These are phyloP conservation scores for Anisodus tanguticus DNA, from an alignment of 257 asterid genomes.

Conservation along the genomic window DNA sequence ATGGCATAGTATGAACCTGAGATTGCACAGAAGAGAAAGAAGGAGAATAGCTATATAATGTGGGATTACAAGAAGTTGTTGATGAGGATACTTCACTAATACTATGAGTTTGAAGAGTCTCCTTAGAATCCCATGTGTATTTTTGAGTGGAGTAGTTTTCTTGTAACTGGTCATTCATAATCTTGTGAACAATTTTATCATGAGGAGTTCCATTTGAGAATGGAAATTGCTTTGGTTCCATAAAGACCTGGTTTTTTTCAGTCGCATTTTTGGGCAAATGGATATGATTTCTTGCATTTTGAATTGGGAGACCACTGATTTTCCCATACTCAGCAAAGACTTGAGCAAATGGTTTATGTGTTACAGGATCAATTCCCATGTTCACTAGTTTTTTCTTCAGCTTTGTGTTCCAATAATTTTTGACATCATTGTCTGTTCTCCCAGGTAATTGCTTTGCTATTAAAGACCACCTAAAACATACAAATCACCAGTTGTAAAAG, in stretches of 20 bases:
- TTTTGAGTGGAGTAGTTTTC: not conserved
- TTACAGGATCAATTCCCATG: conserved; percentile 93
- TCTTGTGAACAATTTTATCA: conserved; percentile 20
- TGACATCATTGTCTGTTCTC: conserved; percentile 94
- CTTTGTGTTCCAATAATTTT: conserved; percentile 97
- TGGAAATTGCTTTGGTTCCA: conserved; percentile 30
- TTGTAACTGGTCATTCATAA: conserved; percentile 34
- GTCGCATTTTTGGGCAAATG: conserved; percentile 37
- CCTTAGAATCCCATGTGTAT: conserved; percentile 35
- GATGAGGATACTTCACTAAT: conserved; percentile 48
- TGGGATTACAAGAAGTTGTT: conserved; percentile 44
- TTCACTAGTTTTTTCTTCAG: conserved; percentile 83
- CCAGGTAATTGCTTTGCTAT: conserved; percentile 85
- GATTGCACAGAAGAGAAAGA: conserved; percentile 45
- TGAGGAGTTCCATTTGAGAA: conserved; percentile 30
- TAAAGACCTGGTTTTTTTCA: conserved; percentile 3
- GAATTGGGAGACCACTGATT: conserved; percentile 57
- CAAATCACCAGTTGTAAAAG: not conserved
- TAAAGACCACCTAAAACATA: conserved; percentile 73
- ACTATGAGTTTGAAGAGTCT: conserved; percentile 40
- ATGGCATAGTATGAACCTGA: not conserved
- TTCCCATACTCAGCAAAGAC: conserved; percentile 70
- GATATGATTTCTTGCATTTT: conserved; percentile 40
- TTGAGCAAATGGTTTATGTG: conserved; percentile 97
- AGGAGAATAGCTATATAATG: conserved; percentile 44